These are phyloP conservation scores for Babesia ovis DNA, from an alignment of 169 alveolate genomes.

Conservation along the genomic window DNA sequence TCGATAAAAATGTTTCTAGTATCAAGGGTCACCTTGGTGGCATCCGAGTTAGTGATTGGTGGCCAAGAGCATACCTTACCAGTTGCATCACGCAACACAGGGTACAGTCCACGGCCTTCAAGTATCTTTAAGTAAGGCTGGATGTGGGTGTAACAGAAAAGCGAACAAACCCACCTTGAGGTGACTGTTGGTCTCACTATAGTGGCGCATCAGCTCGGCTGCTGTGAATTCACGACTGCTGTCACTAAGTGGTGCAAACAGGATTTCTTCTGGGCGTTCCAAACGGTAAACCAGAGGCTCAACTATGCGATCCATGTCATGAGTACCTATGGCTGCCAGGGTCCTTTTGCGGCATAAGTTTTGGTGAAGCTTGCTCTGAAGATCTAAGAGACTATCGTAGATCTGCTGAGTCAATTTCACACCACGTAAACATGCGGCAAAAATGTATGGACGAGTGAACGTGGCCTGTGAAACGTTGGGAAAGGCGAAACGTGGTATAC, in stretches of 20 bases:
- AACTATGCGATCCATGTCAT: slow-evolving; percentile 89
- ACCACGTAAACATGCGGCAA: slow-evolving; percentile 92
- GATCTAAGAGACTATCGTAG: slow-evolving; percentile 93
- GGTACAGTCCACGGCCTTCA: slow-evolving; percentile 83
- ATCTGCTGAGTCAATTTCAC: slow-evolving; percentile 85
- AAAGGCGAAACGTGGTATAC: background rate
- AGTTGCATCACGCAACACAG: slow-evolving; percentile 90
- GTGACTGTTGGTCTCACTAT: slow-evolving; percentile 81
- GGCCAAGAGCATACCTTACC: slow-evolving; percentile 95
- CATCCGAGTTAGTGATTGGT: slow-evolving; percentile 96
- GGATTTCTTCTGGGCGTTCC: slow-evolving; percentile 84
- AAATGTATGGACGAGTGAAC: slow-evolving; percentile 86
- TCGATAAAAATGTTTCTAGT: slow-evolving; percentile 95
- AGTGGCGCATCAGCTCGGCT: slow-evolving; percentile 81
- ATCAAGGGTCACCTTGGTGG: slow-evolving; percentile 91
- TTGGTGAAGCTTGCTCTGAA: slow-evolving; percentile 96
- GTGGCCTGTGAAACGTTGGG: slow-evolving; percentile 8
- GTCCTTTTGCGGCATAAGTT: slow-evolving; percentile 94
- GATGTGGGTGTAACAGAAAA: background rate
- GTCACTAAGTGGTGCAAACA: slow-evolving; percentile 91
- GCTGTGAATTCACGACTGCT: slow-evolving; percentile 71
- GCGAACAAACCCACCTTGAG: slow-evolving; percentile 69
- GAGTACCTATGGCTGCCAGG: slow-evolving; percentile 94
- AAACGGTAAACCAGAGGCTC: slow-evolving; percentile 92
- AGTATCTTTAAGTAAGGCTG: slow-evolving; percentile 86